A percentile compares a stretch with the other conserved stretches of the same genome.
These are phyloP conservation scores for Cyberlindnera maritima DNA, from an alignment of 805 yeast genomes.

Conservation along the genomic window DNA sequence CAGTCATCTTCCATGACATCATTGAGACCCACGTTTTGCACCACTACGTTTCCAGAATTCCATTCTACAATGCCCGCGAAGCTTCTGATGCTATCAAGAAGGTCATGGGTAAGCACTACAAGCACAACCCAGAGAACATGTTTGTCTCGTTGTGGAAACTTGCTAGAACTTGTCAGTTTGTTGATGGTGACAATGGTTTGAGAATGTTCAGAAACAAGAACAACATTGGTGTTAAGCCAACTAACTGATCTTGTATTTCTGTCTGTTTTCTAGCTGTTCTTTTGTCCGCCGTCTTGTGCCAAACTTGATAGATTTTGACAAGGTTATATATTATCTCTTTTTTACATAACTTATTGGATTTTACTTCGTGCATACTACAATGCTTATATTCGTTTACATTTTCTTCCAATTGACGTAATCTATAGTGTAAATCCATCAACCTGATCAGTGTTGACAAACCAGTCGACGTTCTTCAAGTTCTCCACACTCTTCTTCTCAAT, in stretches of 20 bases:
- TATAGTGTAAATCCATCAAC: conserved; percentile 29
- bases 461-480: conserved; percentile 40
- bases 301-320: no score
- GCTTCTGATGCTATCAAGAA: conserved; percentile 76
- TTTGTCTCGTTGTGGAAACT: conserved; percentile 56
- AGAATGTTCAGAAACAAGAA: conserved; percentile 64
- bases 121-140: conserved; percentile 56
- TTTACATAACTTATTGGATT: not conserved
- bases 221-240: conserved; percentile 37
- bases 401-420: not conserved
- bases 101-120: conserved; percentile 84
- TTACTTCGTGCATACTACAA: not conserved
- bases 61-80: conserved; percentile 80
- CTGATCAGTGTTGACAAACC: conserved; percentile 36
- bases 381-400: no score
- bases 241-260: conserved; percentile 6
- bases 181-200: conserved; percentile 66
- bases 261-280: not conserved
- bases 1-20: conserved; percentile 80
- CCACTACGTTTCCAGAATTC: conserved; percentile 81
- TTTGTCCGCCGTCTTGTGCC: not conserved
- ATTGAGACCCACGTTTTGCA: conserved; percentile 90
- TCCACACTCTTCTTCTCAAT: conserved; percentile 40
- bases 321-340: not conserved
- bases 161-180: conserved; percentile 65